Evolutionary conservation across 1,284 basidiomycete species (phyloP).

Genomic region (Ceratobasidium sp.): DNA sequence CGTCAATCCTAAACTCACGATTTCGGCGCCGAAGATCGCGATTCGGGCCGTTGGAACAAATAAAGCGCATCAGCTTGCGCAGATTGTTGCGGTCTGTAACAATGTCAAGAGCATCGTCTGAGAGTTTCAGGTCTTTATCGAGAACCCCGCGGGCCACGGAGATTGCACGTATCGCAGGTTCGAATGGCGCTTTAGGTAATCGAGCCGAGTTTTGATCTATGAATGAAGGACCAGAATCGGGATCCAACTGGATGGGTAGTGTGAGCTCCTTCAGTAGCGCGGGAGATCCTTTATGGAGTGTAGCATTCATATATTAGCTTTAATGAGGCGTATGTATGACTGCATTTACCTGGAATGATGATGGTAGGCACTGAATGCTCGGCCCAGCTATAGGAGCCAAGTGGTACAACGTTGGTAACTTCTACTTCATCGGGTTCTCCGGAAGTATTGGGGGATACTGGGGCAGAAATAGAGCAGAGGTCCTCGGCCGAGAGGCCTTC

Average conservation of each 20-base stretch:
- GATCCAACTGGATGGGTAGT: constrained; percentile 7
- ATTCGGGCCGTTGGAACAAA: constrained; percentile 16
- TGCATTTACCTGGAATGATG: constrained; percentile 12
- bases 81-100: constrained; percentile 18
- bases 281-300: constrained; percentile 10
- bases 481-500: constrained; percentile 11
- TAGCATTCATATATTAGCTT: neutral
- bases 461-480: neutral
- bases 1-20: constrained; percentile 27
- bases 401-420: neutral
- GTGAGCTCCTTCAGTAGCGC: neutral
- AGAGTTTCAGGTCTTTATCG: neutral
- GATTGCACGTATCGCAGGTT: constrained; percentile 20
- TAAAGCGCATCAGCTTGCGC: constrained; percentile 34
- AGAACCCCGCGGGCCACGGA: neutral
- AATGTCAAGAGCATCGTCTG: constrained; percentile 15
- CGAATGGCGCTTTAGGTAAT: constrained; percentile 5
- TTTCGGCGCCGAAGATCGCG: constrained; percentile 10
- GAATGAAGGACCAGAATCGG: constrained; percentile 11
- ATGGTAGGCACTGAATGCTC: constrained; percentile 24
- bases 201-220: constrained; percentile 32
- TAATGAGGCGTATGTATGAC: neutral
- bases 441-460: neutral
- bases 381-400: constrained; percentile 33
- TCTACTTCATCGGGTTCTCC: neutral